Evolutionary conservation across 495 filamentous ascomycete genomes (phyloP).

Genomic region (Podospora pseudocomata): DNA sequence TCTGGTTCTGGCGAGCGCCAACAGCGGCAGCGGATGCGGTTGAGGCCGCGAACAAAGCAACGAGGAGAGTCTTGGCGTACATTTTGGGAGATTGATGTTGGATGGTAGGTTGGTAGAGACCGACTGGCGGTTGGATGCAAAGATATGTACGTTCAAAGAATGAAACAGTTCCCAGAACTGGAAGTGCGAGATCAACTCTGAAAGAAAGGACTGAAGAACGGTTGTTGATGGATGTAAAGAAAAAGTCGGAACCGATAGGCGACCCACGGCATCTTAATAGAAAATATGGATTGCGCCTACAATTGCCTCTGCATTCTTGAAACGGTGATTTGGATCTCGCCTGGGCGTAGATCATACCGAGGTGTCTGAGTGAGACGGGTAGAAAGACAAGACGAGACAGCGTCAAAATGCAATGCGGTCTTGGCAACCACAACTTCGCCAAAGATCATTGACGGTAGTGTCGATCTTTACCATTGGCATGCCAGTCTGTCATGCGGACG

Average conservation of each 20-base stretch:
- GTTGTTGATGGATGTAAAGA: neutral
- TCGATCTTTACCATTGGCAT: neutral
- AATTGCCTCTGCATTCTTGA: neutral
- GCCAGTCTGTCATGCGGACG: neutral
- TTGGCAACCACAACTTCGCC: slow-evolving; percentile 1
- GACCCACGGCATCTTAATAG: neutral
- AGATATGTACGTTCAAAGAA: slow-evolving; percentile 22
- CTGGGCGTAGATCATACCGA: slow-evolving; percentile 8
- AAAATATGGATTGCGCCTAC: neutral
- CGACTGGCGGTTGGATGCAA: slow-evolving; percentile 27
- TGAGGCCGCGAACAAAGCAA: slow-evolving; percentile 30
- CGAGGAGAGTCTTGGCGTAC: slow-evolving; percentile 31
- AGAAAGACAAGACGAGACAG: slow-evolving; percentile 2
- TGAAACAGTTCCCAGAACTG: slow-evolving; percentile 33
- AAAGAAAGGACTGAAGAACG: slow-evolving; percentile 20
- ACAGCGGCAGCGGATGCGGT: slow-evolving; percentile 29
- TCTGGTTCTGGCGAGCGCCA: slow-evolving; percentile 33
- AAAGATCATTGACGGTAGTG: neutral
- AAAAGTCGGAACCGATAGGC: neutral
- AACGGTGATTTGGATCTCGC: slow-evolving; percentile 9
- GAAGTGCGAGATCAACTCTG: slow-evolving; percentile 26
- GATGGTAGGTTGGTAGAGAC: slow-evolving; percentile 22
- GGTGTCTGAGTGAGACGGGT: neutral
- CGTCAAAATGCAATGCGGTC: neutral
- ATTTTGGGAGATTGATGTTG: slow-evolving; percentile 19